These are phyloP conservation scores for Xylariaceae sp. DNA, from an alignment of 2,329 filamentous ascomycete genomes.

Conservation along the genomic window DNA sequence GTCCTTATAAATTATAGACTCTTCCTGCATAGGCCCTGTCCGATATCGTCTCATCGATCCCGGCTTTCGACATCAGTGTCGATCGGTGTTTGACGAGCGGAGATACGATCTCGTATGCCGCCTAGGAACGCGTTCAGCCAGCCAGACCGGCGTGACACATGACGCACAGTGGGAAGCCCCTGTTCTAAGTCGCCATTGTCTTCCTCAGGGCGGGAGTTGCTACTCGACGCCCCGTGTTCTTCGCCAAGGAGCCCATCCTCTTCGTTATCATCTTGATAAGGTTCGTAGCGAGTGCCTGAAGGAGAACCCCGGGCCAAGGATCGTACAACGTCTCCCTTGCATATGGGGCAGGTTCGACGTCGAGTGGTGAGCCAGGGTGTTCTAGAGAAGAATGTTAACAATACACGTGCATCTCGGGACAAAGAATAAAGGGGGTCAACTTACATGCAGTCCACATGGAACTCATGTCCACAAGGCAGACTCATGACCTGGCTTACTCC, in stretches of 20 bases:
- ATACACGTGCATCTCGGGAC: neutral
- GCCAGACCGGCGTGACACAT: slow-evolving; percentile 26
- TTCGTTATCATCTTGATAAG: slow-evolving; percentile 49
- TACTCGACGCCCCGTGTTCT: slow-evolving; percentile 21
- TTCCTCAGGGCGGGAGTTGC: slow-evolving; percentile 17
- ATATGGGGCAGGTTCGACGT: slow-evolving; percentile 95
- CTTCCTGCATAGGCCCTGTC: slow-evolving; percentile 12
- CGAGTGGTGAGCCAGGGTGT: slow-evolving; percentile 96
- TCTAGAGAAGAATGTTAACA: slow-evolving; percentile 40
- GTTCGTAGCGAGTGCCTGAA: slow-evolving; percentile 48
- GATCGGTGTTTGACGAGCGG: slow-evolving; percentile 6
- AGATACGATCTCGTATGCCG: slow-evolving; percentile 23
- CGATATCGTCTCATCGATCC: no score
- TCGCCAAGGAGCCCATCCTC: slow-evolving; percentile 29
- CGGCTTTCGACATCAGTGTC: slow-evolving; percentile 7
- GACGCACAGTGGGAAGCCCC: slow-evolving; percentile 30
- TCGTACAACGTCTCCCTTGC: slow-evolving; percentile 90
- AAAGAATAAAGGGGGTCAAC: slow-evolving; percentile 35
- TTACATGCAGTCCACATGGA: slow-evolving; percentile 98
- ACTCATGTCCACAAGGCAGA: slow-evolving; percentile 93
- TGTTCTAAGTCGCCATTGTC: slow-evolving; percentile 40
- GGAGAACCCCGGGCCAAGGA: slow-evolving; percentile 53
- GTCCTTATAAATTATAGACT: slow-evolving; percentile 14
- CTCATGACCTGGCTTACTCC: slow-evolving; percentile 95
- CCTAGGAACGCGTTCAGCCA: slow-evolving; percentile 37